Percentiles rank a stretch among this genome's conserved stretches.
Conservation (phyloP, 345 rosid genomes). For the Eucalyptus sideroxylon region DNA sequence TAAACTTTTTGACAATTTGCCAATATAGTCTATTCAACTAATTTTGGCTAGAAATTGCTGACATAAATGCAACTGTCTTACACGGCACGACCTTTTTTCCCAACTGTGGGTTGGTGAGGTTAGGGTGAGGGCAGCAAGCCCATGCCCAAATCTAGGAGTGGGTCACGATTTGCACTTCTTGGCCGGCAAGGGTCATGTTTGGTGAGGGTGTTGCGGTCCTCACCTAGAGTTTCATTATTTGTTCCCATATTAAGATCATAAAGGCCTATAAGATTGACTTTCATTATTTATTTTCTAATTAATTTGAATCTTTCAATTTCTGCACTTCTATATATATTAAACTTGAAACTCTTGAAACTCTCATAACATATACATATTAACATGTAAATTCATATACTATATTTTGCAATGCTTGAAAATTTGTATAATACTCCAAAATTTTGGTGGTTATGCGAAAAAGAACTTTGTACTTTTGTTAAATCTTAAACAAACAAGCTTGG, state of each 20-base stretch:
- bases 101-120: accelerated
- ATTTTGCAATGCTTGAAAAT: no score
- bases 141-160: no score
- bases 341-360: not conserved
- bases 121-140: no score
- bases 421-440: not conserved
- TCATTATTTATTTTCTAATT: not conserved
- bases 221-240: no score
- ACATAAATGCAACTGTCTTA: no score
- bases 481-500: not conserved
- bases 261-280: not conserved
- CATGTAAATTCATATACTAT: no score
- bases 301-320: not conserved
- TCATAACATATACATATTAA: not conserved
- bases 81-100: accelerated
- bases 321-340: not conserved
- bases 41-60: no score
- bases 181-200: accelerated
- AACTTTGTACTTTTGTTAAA: not conserved
- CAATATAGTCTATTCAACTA: no score
- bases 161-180: no score
- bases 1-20: no score
- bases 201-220: no score
- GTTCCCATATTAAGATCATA: not conserved
- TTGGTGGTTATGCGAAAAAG: not conserved